Evolutionary conservation across 2,329 filamentous ascomycete species (phyloP).

Genomic region (Fusarium burgessii): DNA sequence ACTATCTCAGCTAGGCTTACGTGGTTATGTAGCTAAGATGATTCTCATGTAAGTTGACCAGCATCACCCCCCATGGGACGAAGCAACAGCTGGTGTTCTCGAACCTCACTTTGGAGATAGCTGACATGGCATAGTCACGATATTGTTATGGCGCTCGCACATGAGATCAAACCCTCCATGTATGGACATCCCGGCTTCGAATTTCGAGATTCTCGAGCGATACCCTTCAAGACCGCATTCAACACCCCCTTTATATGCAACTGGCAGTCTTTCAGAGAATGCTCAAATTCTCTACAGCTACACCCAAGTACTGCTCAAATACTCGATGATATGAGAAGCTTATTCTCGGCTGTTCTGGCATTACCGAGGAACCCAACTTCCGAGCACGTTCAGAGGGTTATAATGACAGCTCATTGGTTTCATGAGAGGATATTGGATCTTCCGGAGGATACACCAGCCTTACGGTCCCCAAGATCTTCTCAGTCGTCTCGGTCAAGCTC

Average conservation of each 20-base stretch:
- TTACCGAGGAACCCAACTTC: slow-evolving; percentile 52
- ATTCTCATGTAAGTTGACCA: slow-evolving; percentile 58
- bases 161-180: slow-evolving; percentile 59
- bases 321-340: slow-evolving; percentile 63
- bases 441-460: slow-evolving; percentile 46
- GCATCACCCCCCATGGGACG: not conserved
- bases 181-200: slow-evolving; percentile 57
- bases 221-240: slow-evolving; percentile 58
- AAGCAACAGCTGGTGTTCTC: not conserved
- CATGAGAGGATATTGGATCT: slow-evolving; percentile 53
- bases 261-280: slow-evolving; percentile 58
- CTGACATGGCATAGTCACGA: slow-evolving; percentile 55
- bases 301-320: slow-evolving; percentile 61
- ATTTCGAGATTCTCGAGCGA: slow-evolving; percentile 53
- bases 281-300: slow-evolving; percentile 56
- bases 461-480: slow-evolving; percentile 19
- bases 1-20: slow-evolving; percentile 58
- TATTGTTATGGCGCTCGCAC: slow-evolving; percentile 60
- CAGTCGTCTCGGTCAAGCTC: slow-evolving; percentile 30
- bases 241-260: slow-evolving; percentile 62
- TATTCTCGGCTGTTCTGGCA: slow-evolving; percentile 58
- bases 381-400: slow-evolving; percentile 55
- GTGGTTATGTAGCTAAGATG: slow-evolving; percentile 61
- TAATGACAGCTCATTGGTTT: slow-evolving; percentile 55
- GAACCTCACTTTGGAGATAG: not conserved